Evolutionary conservation across 2,329 filamentous ascomycete species (phyloP).

Genomic region (Paecilomyces sp.): DNA sequence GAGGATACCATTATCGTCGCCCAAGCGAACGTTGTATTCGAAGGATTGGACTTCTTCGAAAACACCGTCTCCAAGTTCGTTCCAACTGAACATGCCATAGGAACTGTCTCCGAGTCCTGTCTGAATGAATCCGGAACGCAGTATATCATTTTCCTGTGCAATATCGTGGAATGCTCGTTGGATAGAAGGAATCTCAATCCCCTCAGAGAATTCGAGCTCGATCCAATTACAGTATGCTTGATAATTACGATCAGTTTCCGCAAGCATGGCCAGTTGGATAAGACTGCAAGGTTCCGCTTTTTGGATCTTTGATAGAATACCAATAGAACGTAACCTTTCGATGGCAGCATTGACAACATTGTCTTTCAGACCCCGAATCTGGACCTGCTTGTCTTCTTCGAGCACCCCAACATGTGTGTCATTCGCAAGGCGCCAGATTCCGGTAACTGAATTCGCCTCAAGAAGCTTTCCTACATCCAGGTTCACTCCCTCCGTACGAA

Average conservation of each 20-base stretch:
- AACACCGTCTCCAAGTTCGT: conserved; percentile 36
- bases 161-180: conserved; percentile 45
- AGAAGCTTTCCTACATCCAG: conserved; percentile 58
- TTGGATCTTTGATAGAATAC: conserved; percentile 15
- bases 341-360: conserved; percentile 19
- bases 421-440: conserved; percentile 26
- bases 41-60: conserved; percentile 37
- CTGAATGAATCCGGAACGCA: conserved; percentile 68
- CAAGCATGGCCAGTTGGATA: conserved; percentile 72
- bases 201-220: conserved; percentile 50
- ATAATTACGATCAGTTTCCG: conserved; percentile 57
- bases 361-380: conserved; percentile 11
- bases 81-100: conserved; percentile 61
- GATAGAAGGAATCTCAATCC: conserved; percentile 34
- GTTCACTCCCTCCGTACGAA: conserved; percentile 52
- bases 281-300: conserved; percentile 57
- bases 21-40: conserved; percentile 32
- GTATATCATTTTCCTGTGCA: conserved; percentile 53
- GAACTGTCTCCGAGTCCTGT: conserved; percentile 35
- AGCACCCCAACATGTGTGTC: conserved; percentile 10
- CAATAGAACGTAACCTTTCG: conserved; percentile 36
- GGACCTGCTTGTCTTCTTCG: conserved; percentile 1
- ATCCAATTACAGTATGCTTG: conserved; percentile 72
- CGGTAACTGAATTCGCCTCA: conserved; percentile 43
- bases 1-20: conserved; percentile 36